phyloP scores from a whole-genome alignment of 805 yeast species.

The Kodamaea hsintzibuensis region DNA sequence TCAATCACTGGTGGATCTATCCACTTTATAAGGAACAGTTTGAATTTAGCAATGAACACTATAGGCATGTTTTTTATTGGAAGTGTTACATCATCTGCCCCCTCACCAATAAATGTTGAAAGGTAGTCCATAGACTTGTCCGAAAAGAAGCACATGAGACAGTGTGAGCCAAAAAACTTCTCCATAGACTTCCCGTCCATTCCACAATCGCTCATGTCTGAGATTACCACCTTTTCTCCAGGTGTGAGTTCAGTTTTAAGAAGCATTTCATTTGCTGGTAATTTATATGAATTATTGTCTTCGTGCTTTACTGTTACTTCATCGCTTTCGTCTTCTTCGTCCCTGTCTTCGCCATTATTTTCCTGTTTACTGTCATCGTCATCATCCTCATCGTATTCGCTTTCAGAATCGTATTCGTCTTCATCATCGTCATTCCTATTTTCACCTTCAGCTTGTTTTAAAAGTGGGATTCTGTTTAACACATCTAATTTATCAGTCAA shows the following conservation, averaged over 20 bases:
- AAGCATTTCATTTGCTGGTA: not conserved
- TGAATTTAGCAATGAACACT: constrained; percentile 20
- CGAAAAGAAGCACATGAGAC: constrained; percentile 36
- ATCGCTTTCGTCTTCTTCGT: not conserved
- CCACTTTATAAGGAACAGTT: constrained; percentile 25
- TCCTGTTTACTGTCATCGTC: constrained; percentile 15
- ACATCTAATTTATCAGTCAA: constrained; percentile 23
- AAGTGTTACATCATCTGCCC: constrained; percentile 17
- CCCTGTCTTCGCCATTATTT: constrained; percentile 13
- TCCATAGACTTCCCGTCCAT: constrained; percentile 4
- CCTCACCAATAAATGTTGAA: constrained; percentile 24
- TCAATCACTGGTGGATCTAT: constrained; percentile 31
- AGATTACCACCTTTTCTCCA: not conserved
- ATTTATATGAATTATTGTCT: not conserved
- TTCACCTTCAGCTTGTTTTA: not conserved
- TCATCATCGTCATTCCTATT: not conserved
- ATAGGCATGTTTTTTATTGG: constrained; percentile 34
- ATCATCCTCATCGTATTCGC: constrained; percentile 4
- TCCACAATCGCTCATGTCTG: not conserved
- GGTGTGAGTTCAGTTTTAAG: not conserved
- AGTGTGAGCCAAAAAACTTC: constrained; percentile 38
- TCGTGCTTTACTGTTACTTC: not conserved
- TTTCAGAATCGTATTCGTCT: not conserved
- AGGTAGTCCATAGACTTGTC: constrained; percentile 36
- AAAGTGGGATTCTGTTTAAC: not conserved